Base-by-base conservation (phyloP, 2,329 filamentous ascomycete species). In the Nothophaeocryptopus gaeumannii region DNA sequence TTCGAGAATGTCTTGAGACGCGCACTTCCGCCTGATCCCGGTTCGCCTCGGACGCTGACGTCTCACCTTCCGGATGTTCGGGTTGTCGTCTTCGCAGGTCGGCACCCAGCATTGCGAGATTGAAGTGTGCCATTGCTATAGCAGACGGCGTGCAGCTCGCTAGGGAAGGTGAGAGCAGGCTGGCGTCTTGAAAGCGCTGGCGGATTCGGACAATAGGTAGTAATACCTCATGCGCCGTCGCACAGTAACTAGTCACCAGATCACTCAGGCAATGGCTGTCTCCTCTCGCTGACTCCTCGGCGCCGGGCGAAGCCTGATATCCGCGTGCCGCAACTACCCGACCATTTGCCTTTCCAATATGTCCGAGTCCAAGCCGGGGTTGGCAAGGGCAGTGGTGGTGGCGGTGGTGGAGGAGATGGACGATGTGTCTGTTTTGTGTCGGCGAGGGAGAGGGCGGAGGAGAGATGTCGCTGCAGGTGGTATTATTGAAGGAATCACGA, bases 1-100 rank as follows among this genome's bases (percentile, higher is more conserved):
- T 57, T 32, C 58, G 50, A 14, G 54, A 37, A 10, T 47, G 31
- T 31, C 54, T 47, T 33, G 53, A 32, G 20, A 38, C 39, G 16
- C 50, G 50, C 30, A 35, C 33, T 37, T 40, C 50, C 16, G 38
- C 32, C 37, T 37, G 43, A 44, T 40, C 42, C 43, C 32, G 39
- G 39, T 9, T 14, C 15, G 15, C 39, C 39, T 41, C 39, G 34
- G 44, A 10, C 8, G 32, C 45, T 20, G 30, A 26, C 9, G 15
- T 14, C 14, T 31, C 39, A 5, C 34, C n/a, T 20, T 41, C 38
- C 16, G 38, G 13, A 15, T 32, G 38, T 12, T 40, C 30, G 9
- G 31, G 14, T 41, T 32, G 34, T 5, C 20, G 16, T 33, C 45
- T 29, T 20, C 16, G 45, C 45, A 42, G 32, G 14, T 48, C 45